These are phyloP conservation scores for Mycena sanguinolenta DNA, from an alignment of 768 basidiomycete genomes.

Conservation along the genomic window DNA sequence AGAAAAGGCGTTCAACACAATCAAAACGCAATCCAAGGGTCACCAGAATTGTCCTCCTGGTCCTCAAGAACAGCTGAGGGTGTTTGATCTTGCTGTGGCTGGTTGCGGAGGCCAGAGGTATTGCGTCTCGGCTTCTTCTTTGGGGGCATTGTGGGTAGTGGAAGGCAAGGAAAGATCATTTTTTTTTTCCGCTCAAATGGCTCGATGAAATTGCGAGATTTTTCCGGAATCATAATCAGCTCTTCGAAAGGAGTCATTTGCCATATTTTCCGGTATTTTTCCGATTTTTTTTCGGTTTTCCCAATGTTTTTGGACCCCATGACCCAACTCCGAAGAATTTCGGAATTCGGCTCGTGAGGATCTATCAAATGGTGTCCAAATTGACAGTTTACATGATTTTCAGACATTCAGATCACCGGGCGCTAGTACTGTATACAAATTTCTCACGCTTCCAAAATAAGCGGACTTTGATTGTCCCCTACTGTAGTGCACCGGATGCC, in stretches of 20 bases:
- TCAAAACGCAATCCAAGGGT: no score
- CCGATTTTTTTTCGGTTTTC: neutral
- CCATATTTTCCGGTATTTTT: neutral
- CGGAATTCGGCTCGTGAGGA: neutral
- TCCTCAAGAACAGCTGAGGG: neutral
- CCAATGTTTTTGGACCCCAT: neutral
- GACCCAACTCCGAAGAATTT: neutral
- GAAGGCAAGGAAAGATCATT: neutral
- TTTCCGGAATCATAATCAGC: neutral
- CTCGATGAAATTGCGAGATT: neutral
- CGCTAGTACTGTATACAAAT: no score
- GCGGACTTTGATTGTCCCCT: neutral
- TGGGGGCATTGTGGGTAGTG: neutral
- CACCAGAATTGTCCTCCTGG: neutral
- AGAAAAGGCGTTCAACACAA: no score
- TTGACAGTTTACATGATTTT: neutral
- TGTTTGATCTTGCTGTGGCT: neutral
- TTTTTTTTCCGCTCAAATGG: neutral
- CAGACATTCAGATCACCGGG: neutral
- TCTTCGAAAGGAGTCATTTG: neutral
- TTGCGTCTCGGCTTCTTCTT: neutral
- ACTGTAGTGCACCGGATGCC: no score
- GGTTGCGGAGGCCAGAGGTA: neutral
- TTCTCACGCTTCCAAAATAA: conserved; percentile 7
- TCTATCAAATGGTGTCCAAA: neutral